Evolutionary conservation across 345 rosid genomes (phyloP), one percentile per base, ranked within the genome.

Genomic region (Aquilaria sinensis): DNA sequence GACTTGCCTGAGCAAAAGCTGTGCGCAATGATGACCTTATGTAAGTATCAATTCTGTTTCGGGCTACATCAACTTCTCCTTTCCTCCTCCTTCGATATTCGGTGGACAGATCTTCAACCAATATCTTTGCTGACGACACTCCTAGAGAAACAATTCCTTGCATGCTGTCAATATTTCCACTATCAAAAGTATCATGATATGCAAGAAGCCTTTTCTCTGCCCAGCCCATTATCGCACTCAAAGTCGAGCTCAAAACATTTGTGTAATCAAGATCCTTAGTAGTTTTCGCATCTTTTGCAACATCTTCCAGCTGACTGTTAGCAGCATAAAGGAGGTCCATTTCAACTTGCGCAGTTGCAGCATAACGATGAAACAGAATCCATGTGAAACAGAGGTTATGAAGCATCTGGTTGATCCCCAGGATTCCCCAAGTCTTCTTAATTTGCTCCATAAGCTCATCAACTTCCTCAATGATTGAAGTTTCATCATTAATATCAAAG

Each of bases 141-240:
- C 97, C 99, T 43, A 94, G 57, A 61, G 96, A 86, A 67, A 94
- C 88, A 69, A 94, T 85, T 12, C 95, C 86, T 51, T 82, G 83
- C 99, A 94, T 94, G 63, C 85, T 76, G 62, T 84, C 82, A 12
- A 84, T 72, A 73, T 77, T 90, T 49, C 78, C 80, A 52, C 78
- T 73, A 74, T 86, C 83, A 67, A 90, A 94, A 14, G 99, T 94
- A 34, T 90, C 99, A 51, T 94, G 99, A 67, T 94, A 94, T 2
- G 99, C 95, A 69, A 94, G 97, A 33, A 94, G 93, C 74, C 99
- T 81, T 69, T 94, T 81, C 82, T 94, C 99, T 53, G 92, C 92
- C 99, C 99, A 94, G 57, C 97, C 90, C 77, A 94, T 54, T 61
- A 90, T 83, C 37, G 97, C 80, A 81, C 82, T 94, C 66, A 94